These are phyloP conservation scores for Neocatenulostroma microsporum DNA, from an alignment of 2,329 filamentous ascomycete genomes.

Conservation along the genomic window DNA sequence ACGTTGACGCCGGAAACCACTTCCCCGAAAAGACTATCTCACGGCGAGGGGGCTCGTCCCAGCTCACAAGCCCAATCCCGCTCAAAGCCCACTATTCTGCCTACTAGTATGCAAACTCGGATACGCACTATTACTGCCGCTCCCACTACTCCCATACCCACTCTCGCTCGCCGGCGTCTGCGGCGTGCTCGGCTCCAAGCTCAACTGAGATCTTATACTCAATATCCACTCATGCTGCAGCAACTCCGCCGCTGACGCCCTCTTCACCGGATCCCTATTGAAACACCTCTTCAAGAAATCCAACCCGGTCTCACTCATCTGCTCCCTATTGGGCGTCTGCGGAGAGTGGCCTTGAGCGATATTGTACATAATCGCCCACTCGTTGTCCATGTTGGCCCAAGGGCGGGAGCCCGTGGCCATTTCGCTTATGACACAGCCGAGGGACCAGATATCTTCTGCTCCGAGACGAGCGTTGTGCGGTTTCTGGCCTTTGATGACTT, in stretches of 20 bases:
- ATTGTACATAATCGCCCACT: constrained; percentile 99
- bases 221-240: constrained; percentile 87
- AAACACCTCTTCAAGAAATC: constrained; percentile 89
- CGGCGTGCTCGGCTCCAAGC: constrained; percentile 41
- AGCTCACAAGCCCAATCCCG: constrained; percentile 1
- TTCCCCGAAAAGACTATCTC: too few species aligned
- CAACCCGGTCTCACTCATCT: constrained; percentile 74
- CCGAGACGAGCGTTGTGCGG: constrained; percentile 64
- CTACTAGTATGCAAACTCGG: constrained; percentile 2
- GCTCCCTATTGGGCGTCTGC: constrained; percentile 70
- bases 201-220: constrained; percentile 39
- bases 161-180: constrained; percentile 31
- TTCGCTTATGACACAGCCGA: constrained; percentile 93
- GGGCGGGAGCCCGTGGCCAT: constrained; percentile 93
- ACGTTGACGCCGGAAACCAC: too few species aligned
- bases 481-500: constrained; percentile 92
- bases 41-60: too few species aligned
- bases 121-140: constrained; percentile 1
- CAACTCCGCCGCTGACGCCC: constrained; percentile 77
- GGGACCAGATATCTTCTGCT: constrained; percentile 89
- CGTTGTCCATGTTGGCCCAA: constrained; percentile 94
- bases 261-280: constrained; percentile 67
- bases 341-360: constrained; percentile 95
- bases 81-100: constrained; percentile 7
- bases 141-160: constrained; percentile 4